phyloP scores from a whole-genome alignment of 768 basidiomycete species.

The Collybia nuda region DNA sequence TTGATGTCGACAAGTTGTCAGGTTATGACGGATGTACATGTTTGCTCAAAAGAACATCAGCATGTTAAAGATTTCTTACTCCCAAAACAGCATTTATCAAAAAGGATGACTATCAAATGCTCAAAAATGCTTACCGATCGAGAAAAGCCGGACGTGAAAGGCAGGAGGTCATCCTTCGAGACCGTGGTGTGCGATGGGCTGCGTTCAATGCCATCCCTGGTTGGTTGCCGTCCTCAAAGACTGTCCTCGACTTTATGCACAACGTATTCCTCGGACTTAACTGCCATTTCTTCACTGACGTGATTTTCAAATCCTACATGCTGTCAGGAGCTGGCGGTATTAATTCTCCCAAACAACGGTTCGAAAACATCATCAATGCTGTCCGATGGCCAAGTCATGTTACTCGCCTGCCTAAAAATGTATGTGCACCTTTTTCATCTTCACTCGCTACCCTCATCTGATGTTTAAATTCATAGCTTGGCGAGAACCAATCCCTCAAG shows the following conservation, averaged over 20 bases:
- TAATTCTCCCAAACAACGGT: slow-evolving; percentile 16
- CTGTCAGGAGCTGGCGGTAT: slow-evolving; percentile 19
- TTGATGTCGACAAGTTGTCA: slow-evolving; percentile 15
- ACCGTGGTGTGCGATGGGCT: slow-evolving; percentile 20
- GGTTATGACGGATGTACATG: slow-evolving; percentile 8
- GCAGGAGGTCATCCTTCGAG: slow-evolving; percentile 15
- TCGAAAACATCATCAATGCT: slow-evolving; percentile 22
- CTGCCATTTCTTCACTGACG: slow-evolving; percentile 18
- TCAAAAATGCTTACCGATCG: slow-evolving; percentile 13
- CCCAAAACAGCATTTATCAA: neutral
- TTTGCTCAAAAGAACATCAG: neutral
- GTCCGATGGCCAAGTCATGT: slow-evolving; percentile 29
- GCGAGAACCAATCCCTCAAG: slow-evolving; percentile 28
- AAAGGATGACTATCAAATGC: slow-evolving; percentile 14
- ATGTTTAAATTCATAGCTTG: slow-evolving; percentile 16
- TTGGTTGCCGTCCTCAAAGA: slow-evolving; percentile 23
- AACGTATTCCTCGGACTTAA: slow-evolving; percentile 23
- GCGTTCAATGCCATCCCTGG: slow-evolving; percentile 21
- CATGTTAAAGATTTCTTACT: neutral
- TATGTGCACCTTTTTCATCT: slow-evolving; percentile 13
- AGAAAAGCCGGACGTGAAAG: slow-evolving; percentile 2
- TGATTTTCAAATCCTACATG: slow-evolving; percentile 23
- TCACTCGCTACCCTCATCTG: neutral
- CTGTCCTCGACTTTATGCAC: slow-evolving; percentile 30
- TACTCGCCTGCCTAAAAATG: slow-evolving; percentile 29